Evolutionary conservation across 2,329 filamentous ascomycete genomes (phyloP).

Genomic region (Talaromyces rugulosus): DNA sequence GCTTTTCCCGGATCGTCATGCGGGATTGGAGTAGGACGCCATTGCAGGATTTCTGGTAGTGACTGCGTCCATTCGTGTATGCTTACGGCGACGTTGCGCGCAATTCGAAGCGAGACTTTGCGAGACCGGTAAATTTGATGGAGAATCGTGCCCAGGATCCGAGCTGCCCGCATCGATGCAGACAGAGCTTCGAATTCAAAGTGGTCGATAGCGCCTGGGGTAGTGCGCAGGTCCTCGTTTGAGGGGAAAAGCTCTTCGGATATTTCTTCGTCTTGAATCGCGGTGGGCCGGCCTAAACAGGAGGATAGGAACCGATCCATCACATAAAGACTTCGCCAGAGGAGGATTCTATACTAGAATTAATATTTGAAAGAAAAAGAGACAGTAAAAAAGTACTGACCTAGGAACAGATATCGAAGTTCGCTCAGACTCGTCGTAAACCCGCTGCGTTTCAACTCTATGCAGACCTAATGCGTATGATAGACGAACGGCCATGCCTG

Average conservation of each 20-base stretch:
- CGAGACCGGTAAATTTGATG: slow-evolving; percentile 57
- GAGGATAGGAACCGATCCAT: slow-evolving; percentile 61
- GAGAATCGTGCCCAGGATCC: slow-evolving; percentile 56
- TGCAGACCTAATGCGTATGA: slow-evolving; percentile 62
- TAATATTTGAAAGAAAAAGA: slow-evolving; percentile 12
- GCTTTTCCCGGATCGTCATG: slow-evolving; percentile 45
- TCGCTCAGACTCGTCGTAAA: slow-evolving; percentile 14
- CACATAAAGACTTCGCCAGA: slow-evolving; percentile 63
- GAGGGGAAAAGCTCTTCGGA: slow-evolving; percentile 44
- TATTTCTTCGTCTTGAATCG: slow-evolving; percentile 61
- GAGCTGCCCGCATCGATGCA: slow-evolving; percentile 55
- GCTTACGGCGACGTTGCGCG: slow-evolving; percentile 54
- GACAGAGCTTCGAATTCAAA: slow-evolving; percentile 46
- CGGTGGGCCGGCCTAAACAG: slow-evolving; percentile 58
- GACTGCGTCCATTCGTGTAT: slow-evolving; percentile 51
- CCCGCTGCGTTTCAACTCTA: slow-evolving; percentile 51
- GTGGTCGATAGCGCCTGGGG: slow-evolving; percentile 16
- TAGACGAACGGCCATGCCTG: slow-evolving; percentile 61
- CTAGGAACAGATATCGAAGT: slow-evolving; percentile 13
- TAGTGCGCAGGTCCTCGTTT: slow-evolving; percentile 8
- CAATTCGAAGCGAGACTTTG: slow-evolving; percentile 55
- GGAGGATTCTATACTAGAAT: slow-evolving; percentile 32
- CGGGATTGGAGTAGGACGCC: slow-evolving; percentile 45
- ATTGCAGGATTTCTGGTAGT: slow-evolving; percentile 48
- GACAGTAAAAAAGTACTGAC: slow-evolving; percentile 23